A percentile compares a stretch with the other conserved stretches of the same genome.
Conservation (phyloP, 257 asterid genomes). For the Ilex aquifolium region DNA sequence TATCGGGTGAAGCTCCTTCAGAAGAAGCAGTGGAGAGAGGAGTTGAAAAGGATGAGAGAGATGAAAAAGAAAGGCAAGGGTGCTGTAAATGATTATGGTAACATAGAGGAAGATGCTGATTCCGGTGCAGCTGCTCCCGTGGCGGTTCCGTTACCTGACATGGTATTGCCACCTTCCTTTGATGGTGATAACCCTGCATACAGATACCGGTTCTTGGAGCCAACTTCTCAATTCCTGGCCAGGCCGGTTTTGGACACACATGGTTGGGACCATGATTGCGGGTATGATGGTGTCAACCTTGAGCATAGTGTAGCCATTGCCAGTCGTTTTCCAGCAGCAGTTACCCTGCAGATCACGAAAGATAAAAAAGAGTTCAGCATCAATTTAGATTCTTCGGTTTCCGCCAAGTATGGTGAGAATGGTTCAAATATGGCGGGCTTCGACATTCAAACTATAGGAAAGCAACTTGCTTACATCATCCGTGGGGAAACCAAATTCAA, state of each 20-base stretch:
- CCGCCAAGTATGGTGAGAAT: conserved; percentile 68
- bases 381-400: conserved; percentile 68
- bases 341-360: conserved; percentile 75
- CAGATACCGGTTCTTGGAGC: conserved; percentile 87
- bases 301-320: conserved; percentile 72
- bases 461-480: conserved; percentile 77
- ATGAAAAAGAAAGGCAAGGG: conserved; percentile 57
- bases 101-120: conserved; percentile 66
- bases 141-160: conserved; percentile 95
- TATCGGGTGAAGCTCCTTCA: conserved; percentile 92
- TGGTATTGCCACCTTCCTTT: conserved; percentile 87
- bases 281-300: conserved; percentile 92
- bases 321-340: conserved; percentile 55
- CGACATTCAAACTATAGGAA: conserved; percentile 85
- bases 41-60: conserved; percentile 69
- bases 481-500: conserved; percentile 81
- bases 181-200: conserved; percentile 77
- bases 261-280: conserved; percentile 99
- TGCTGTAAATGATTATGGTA: conserved; percentile 32
- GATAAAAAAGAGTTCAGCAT: conserved; percentile 87
- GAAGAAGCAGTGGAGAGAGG: conserved; percentile 89
- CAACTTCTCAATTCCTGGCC: conserved; percentile 92
- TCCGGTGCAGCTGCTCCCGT: conserved; percentile 82
- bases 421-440: conserved; percentile 82
- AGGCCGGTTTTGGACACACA: conserved; percentile 91